Base-by-base conservation (phyloP, 345 rosid genomes). In the Brassica rapa region DNA sequence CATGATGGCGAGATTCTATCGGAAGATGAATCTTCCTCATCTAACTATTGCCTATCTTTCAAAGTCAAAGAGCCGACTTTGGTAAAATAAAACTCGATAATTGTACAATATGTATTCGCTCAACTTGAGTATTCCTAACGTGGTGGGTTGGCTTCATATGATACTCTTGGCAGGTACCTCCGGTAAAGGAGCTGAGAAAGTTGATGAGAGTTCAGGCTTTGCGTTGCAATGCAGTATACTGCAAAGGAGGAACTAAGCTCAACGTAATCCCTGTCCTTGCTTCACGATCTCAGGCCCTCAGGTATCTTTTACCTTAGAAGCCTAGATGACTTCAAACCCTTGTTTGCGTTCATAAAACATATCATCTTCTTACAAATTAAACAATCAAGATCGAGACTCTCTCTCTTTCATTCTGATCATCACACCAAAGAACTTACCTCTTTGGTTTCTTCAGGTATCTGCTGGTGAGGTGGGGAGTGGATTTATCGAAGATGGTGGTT, bases 221-320 rank as follows among this genome's bases (percentile, higher is more conserved):
- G 24, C 86, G 94, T 49, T 85, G 92, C 78, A 84, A 88, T 84
- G 85, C 41, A 69, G 76, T 86, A 62, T 89, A 89, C 80, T 85
- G 90, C 81, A 88, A 86, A 80, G 88, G 80, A 51, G 90, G 93
- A 32, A 8, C 87, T 73, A 86, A 81, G 68, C 70, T 89, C 59
- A 89, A 89, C 51, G 86, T 81, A 41, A 89, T 90, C 72, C 93
- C 96, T 16, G 88, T 86, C 41, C 79, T 82, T 75, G 93, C 96
- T 70, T 90, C 96, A 76, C 89, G 93, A 49, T 74, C 90, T 71
- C 96, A 90, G 71, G 93, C 96, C 57, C 89, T 89, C 62, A 89
- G 93, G 96, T 89, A 86, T 62, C 59, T 51, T 43, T 1, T 71
- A 19, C 21, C 6, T 56, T 19, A 68, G 1, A 12, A 6, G 1